Conservation (phyloP, 345 rosid genomes). For the Orychophragmus violaceus region DNA sequence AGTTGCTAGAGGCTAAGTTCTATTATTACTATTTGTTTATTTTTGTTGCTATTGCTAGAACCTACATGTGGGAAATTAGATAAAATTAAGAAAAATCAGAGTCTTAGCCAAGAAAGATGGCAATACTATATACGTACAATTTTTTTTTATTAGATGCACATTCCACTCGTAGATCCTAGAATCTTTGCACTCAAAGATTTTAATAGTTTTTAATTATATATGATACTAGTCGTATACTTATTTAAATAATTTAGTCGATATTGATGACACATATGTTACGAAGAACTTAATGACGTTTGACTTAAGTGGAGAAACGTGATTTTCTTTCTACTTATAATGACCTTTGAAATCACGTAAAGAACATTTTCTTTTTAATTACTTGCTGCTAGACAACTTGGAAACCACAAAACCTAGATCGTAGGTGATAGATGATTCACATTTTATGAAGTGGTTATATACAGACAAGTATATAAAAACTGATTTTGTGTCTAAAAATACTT, state of each 20-base stretch:
- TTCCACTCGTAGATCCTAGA: background rate
- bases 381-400: conserved; percentile 14
- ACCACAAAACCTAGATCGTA: background rate
- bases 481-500: background rate
- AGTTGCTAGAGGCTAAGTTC: background rate
- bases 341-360: conserved; percentile 18
- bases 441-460: background rate
- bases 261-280: background rate
- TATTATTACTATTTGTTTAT: background rate
- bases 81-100: background rate
- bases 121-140: background rate
- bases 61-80: background rate
- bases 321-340: conserved; percentile 4
- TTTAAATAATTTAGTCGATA: background rate
- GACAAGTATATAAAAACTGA: background rate
- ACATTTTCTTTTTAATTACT: background rate
- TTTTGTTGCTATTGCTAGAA: background rate
- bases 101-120: background rate
- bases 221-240: background rate
- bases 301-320: conserved; percentile 17
- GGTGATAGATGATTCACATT: background rate
- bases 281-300: conserved; percentile 10
- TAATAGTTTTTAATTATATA: background rate
- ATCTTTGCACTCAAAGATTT: background rate
- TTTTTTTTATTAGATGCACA: background rate